Base-by-base conservation (phyloP, 2,329 filamentous ascomycete species). In the Didymella segeticola region DNA sequence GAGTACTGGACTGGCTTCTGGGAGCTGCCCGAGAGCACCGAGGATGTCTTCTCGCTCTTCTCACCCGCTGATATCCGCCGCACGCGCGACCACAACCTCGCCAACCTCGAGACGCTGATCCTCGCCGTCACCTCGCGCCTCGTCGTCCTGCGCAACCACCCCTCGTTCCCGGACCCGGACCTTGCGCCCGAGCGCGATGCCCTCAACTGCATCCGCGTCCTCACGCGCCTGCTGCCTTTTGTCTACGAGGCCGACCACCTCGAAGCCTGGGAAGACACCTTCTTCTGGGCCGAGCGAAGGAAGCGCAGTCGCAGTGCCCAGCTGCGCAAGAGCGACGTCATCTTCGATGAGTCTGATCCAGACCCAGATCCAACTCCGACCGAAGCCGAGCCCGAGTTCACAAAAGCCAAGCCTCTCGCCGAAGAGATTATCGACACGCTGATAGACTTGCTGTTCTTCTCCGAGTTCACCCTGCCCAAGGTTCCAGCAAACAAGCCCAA, bases 41-140 rank as follows among this genome's bases (percentile, higher is more conserved):
- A 98, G 73, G 95, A 99, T 80, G 88, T 99, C 69, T 98, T 98
- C 80, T 96, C 91, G 72, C 85, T 98, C 57, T 98, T 97, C 78
- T 92, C 93, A 30, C 87, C 92, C 5, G 86, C 76, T 38, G 79
- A 80, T 58, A 93, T 97, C 60, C 90, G 93, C 58, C 87, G 93
- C 63, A 93, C 91, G 38, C 86, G 93, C 71, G 93, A 97, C 75
- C 83, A 86, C 66, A 89, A 92, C 41, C 80, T 96, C 58, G 88
- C 90, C 72, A 97, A 97, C 71, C 82, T 97, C 60, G 92, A 97
- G 77, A 96, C 93, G 6, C 83, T 97, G 33, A 85, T 96, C 61
- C 82, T 93, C 34, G 91, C 90, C 43, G 82, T 96, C 54, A 91
- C 89, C n/a, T 91, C 89, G 36, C 88, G 91, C 42, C 82, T 97